Conservation (phyloP, 495 filamentous ascomycete species). For the Letharia columbiana region DNA sequence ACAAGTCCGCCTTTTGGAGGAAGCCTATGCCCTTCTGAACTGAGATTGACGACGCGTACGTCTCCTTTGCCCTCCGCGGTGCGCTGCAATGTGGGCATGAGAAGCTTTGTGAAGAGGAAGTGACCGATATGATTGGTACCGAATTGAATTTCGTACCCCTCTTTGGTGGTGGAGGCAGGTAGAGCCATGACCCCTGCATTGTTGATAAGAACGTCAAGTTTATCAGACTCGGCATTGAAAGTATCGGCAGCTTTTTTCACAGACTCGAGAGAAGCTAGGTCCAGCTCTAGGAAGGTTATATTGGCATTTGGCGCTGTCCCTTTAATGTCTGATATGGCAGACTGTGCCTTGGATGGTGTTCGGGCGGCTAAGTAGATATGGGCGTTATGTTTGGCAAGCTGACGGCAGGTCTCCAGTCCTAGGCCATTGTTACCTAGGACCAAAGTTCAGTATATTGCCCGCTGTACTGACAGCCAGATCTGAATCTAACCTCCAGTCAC, state of each 20-base stretch:
- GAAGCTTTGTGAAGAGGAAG: conserved; percentile 53
- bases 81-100: conserved; percentile 48
- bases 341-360: conserved; percentile 41
- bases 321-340: conserved; percentile 45
- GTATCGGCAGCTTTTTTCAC: conserved; percentile 40
- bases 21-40: conserved; percentile 33
- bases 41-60: conserved; percentile 41
- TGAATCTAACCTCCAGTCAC: conserved; percentile 50
- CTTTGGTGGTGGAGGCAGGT: conserved; percentile 39
- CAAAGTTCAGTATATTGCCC: not conserved
- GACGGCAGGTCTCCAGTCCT: conserved; percentile 52
- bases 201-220: conserved; percentile 56
- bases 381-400: conserved; percentile 49
- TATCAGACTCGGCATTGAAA: conserved; percentile 39
- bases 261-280: conserved; percentile 44
- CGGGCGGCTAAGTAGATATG: conserved; percentile 58
- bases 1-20: conserved; percentile 26
- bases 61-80: conserved; percentile 39
- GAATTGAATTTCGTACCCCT: conserved; percentile 63
- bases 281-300: conserved; percentile 42
- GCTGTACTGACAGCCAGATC: not conserved
- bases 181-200: conserved; percentile 63
- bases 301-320: conserved; percentile 35
- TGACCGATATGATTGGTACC: conserved; percentile 66
- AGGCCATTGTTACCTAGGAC: conserved; percentile 55